Conservation (phyloP, 495 filamentous ascomycete species). For the Xylaria grammica region DNA sequence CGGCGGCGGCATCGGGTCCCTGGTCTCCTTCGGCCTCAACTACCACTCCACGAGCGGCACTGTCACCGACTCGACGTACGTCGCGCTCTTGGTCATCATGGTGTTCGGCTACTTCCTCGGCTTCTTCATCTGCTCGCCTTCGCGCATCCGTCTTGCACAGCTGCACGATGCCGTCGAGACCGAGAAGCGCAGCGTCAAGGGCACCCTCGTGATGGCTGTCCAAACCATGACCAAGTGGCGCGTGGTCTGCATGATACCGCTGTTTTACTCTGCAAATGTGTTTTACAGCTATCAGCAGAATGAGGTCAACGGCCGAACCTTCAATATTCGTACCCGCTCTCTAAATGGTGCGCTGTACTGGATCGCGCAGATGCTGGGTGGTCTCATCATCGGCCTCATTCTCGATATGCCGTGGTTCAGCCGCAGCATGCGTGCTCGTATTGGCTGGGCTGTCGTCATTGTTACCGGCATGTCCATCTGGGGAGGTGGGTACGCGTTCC, state of each 20-base stretch:
- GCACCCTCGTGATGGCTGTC: conserved; percentile 29
- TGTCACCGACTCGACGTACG: conserved; percentile 58
- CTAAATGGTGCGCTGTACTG: conserved; percentile 59
- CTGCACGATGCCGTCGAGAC: conserved; percentile 32
- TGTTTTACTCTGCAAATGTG: conserved; percentile 52
- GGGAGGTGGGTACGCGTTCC: conserved; percentile 59
- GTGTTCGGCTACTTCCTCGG: conserved; percentile 49
- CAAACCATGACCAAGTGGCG: conserved; percentile 45
- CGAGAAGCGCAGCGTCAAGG: conserved; percentile 19
- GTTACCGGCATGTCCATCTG: conserved; percentile 52
- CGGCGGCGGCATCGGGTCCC: conserved; percentile 54
- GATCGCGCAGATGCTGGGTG: conserved; percentile 59
- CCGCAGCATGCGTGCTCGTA: conserved; percentile 47
- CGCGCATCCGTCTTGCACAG: conserved; percentile 26
- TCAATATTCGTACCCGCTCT: conserved; percentile 42
- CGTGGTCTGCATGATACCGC: conserved; percentile 48
- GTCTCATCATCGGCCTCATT: conserved; percentile 49
- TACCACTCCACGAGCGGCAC: conserved; percentile 43
- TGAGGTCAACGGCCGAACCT: conserved; percentile 30
- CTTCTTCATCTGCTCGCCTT: conserved; percentile 45
- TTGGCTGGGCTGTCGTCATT: conserved; percentile 48
- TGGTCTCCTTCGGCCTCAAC: conserved; percentile 55
- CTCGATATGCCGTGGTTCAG: conserved; percentile 49
- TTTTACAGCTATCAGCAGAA: conserved; percentile 40
- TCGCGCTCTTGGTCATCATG: conserved; percentile 58